phyloP scores from a whole-genome alignment of 1,284 basidiomycete species.

The Cystobasidiaceae sp. region DNA sequence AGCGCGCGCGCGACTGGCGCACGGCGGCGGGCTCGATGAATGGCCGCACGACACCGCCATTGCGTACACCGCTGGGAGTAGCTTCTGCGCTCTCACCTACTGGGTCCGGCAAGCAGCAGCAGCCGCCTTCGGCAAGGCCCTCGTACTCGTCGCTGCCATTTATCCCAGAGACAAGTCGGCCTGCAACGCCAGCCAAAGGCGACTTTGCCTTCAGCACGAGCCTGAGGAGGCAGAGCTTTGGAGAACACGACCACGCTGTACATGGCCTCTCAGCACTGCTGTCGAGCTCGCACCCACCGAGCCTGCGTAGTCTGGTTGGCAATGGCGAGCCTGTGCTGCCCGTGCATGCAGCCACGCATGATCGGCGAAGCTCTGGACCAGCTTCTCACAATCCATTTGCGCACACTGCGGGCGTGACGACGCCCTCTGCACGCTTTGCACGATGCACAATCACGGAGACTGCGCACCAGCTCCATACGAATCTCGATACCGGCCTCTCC shows the following conservation, averaged over 20 bases:
- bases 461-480: conserved; percentile 22
- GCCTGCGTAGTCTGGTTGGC: conserved; percentile 1
- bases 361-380: conserved; percentile 5
- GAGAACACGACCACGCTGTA: conserved; percentile 10
- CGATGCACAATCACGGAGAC: conserved; percentile 24
- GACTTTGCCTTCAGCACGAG: conserved; percentile 31
- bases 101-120: neutral
- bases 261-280: neutral
- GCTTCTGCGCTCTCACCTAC: neutral
- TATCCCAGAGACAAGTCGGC: conserved; percentile 8
- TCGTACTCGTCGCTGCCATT: conserved; percentile 19
- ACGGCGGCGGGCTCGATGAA: neutral
- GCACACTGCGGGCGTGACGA: conserved; percentile 27
- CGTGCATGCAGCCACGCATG: neutral
- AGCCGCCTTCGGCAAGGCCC: neutral
- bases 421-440: conserved; percentile 30
- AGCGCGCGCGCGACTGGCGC: neutral
- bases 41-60: conserved; percentile 4
- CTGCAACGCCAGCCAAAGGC: conserved; percentile 4
- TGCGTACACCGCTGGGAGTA: neutral
- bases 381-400: conserved; percentile 21
- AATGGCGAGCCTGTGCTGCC: neutral
- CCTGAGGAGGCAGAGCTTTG: conserved; percentile 24
- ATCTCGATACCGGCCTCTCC: conserved; percentile 55
- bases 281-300: neutral